Conservation (phyloP, 2,329 filamentous ascomycete genomes). For the Hymenoscyphus albidus region DNA sequence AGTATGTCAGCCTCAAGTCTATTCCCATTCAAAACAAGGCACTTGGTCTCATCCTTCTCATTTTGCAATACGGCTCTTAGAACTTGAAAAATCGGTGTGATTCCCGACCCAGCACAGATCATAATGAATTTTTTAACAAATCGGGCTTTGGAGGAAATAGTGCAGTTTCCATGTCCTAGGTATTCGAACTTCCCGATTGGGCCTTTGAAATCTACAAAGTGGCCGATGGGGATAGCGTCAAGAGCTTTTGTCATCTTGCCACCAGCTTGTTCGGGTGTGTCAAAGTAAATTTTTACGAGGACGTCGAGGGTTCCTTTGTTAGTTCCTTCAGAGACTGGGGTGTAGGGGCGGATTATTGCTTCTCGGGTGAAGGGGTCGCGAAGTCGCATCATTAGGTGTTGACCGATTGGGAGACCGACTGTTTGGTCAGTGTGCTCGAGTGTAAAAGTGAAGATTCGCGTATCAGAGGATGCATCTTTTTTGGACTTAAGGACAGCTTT, state of each 20-base stretch:
- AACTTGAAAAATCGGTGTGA: conserved; percentile 89
- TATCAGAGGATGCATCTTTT: conserved; percentile 69
- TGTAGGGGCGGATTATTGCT: conserved; percentile 80
- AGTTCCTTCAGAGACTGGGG: conserved; percentile 66
- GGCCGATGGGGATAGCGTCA: conserved; percentile 66
- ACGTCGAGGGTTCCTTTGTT: conserved; percentile 66
- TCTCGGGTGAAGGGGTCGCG: conserved; percentile 67
- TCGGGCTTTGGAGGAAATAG: conserved; percentile 53
- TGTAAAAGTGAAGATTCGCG: conserved; percentile 75
- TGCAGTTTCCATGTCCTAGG: conserved; percentile 60
- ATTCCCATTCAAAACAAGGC: conserved; percentile 76
- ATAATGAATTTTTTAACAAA: conserved; percentile 69
- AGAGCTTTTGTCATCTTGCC: conserved; percentile 81
- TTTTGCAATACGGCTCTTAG: conserved; percentile 70
- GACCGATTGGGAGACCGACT: conserved; percentile 76
- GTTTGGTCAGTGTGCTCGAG: conserved; percentile 67
- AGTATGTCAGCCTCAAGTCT: conserved; percentile 76
- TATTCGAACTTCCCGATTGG: conserved; percentile 86
- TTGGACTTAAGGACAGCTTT: conserved; percentile 68
- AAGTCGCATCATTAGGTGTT: conserved; percentile 82
- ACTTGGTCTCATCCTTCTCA: conserved; percentile 58
- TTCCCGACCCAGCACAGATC: conserved; percentile 84
- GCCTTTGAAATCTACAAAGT: conserved; percentile 79
- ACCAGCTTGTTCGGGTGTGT: conserved; percentile 52
- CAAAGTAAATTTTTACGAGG: conserved; percentile 78